phyloP scores from a whole-genome alignment of 371 early-diverging fungal species.

The Lichtheimia ornata region DNA sequence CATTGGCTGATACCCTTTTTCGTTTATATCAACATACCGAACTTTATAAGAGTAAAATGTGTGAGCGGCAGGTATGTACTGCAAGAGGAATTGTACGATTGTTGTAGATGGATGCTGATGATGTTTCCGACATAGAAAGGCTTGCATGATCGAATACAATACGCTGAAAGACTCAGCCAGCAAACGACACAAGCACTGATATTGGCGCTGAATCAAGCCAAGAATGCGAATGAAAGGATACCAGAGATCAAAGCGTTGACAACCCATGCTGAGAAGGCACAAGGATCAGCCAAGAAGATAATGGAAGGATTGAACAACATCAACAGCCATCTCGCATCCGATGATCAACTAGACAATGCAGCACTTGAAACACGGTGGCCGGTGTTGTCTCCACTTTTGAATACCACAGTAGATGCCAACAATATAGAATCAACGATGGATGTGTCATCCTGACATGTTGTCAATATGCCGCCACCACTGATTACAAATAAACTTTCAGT shows the following conservation, averaged over 20 bases:
- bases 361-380: slow-evolving; percentile 8
- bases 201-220: slow-evolving; percentile 21
- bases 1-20: not conserved
- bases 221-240: slow-evolving; percentile 15
- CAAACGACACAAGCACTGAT: not conserved
- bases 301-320: not conserved
- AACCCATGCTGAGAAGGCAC: not conserved
- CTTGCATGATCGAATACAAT: not conserved
- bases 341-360: slow-evolving; percentile 5
- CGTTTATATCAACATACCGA: slow-evolving; percentile 3
- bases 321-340: not conserved
- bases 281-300: not conserved
- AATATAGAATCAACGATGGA: not conserved
- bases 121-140: not conserved
- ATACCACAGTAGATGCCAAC: not conserved
- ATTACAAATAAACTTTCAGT: no score
- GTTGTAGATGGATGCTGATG: no score
- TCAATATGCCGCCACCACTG: no score
- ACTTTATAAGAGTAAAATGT: not conserved
- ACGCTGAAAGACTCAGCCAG: slow-evolving; percentile 9
- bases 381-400: not conserved
- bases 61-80: slow-evolving; percentile 1
- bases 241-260: not conserved
- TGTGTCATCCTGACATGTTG: not conserved
- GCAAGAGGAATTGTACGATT: no score